These are phyloP conservation scores for Citrus sp. DNA, from an alignment of 345 rosid species.

Conservation along the genomic window DNA sequence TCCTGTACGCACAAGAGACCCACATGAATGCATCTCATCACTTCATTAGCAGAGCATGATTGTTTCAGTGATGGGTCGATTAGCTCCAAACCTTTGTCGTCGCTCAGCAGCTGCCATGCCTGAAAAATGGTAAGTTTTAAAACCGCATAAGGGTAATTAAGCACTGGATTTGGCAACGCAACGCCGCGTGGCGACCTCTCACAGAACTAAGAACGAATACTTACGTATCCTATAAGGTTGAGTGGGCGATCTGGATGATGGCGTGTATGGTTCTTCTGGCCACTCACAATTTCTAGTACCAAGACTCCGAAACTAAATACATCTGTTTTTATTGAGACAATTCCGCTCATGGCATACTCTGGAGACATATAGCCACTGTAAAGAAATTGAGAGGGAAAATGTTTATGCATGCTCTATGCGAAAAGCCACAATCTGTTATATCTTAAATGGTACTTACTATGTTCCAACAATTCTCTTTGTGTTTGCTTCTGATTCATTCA, in stretches of 20 bases:
- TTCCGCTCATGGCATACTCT: slow-evolving; percentile 11
- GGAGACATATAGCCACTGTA: slow-evolving; percentile 9
- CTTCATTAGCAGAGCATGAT: background rate
- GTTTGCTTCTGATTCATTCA: background rate
- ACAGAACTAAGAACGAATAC: background rate
- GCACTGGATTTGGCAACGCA: too few relatives aligned
- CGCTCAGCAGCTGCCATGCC: background rate
- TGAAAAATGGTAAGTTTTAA: background rate
- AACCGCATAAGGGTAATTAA: too few relatives aligned
- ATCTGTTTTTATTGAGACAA: slow-evolving; percentile 6
- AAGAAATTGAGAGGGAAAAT: background rate
- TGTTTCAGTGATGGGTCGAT: background rate
- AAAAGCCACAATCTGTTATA: background rate
- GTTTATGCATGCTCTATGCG: background rate
- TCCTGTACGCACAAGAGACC: slow-evolving; percentile 14
- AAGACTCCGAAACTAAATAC: slow-evolving; percentile 18
- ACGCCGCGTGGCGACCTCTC: too few relatives aligned
- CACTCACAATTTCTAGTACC: slow-evolving; percentile 11
- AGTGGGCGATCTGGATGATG: slow-evolving; percentile 8
- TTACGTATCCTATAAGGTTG: slow-evolving; percentile 20
- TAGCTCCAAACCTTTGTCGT: background rate
- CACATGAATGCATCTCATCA: slow-evolving; percentile 9
- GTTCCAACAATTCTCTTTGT: slow-evolving; percentile 16
- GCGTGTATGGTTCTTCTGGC: background rate
- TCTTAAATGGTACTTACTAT: background rate